Evolutionary conservation across 495 filamentous ascomycete genomes (phyloP).

Genomic region (Gamarada debralockiae): DNA sequence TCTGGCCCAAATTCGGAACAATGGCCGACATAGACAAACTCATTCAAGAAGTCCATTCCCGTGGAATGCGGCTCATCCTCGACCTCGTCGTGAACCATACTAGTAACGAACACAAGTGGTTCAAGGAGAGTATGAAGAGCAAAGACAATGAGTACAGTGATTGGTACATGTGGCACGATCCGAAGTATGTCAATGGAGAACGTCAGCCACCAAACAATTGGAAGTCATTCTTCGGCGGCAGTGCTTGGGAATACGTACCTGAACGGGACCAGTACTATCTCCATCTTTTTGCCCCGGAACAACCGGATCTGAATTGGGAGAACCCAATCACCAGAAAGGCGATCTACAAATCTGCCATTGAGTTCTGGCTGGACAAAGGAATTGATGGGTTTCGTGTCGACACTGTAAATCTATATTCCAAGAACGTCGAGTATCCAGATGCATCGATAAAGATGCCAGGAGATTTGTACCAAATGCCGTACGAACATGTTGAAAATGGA

Average conservation of each 20-base stretch:
- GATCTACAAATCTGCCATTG: conserved; percentile 59
- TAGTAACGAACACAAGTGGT: conserved; percentile 70
- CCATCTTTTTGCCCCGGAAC: conserved; percentile 58
- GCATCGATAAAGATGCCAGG: conserved; percentile 48
- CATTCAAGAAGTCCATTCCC: conserved; percentile 45
- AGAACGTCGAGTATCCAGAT: conserved; percentile 56
- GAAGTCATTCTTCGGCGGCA: conserved; percentile 50
- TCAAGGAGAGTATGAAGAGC: conserved; percentile 61
- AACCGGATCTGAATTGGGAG: conserved; percentile 76
- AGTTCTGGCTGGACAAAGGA: conserved; percentile 68
- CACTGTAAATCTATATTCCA: conserved; percentile 45
- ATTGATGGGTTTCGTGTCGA: conserved; percentile 64
- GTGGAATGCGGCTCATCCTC: conserved; percentile 66
- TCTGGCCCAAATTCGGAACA: conserved; percentile 58
- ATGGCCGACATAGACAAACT: conserved; percentile 61
- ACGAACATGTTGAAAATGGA: conserved; percentile 48
- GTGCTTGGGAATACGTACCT: conserved; percentile 64
- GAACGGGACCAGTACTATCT: conserved; percentile 64
- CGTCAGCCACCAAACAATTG: conserved; percentile 65
- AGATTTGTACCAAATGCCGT: conserved; percentile 35
- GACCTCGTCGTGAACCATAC: conserved; percentile 77
- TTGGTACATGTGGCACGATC: conserved; percentile 72
- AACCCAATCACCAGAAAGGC: conserved; percentile 55
- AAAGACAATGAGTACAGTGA: conserved; percentile 59
- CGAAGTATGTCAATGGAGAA: conserved; percentile 54